Percentiles rank a stretch among this genome's conserved stretches.
phyloP scores from a whole-genome alignment of 768 basidiomycete species.

The Serendipita sp. region DNA sequence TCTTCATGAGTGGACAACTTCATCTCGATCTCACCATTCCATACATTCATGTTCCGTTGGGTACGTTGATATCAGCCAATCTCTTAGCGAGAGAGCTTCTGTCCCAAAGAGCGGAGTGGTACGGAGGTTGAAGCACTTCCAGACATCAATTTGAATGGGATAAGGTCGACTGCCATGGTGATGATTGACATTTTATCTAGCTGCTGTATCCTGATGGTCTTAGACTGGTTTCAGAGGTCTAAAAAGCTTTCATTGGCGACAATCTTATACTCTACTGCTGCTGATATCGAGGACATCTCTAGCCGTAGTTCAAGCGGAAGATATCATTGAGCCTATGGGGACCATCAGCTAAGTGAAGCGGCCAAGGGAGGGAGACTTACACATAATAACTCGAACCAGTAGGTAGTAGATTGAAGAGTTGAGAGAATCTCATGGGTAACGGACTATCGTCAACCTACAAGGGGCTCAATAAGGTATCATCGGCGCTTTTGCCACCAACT shows the following conservation, averaged over 20 bases:
- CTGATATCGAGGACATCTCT: not conserved
- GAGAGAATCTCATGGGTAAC: conserved; percentile 79
- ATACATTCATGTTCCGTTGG: too few relatives aligned
- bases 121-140: too few relatives aligned
- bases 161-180: too few relatives aligned
- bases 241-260: not conserved
- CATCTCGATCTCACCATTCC: too few relatives aligned
- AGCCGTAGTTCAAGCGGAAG: conserved; percentile 76
- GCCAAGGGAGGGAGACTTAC: conserved; percentile 29
- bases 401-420: conserved; percentile 80
- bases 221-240: too few relatives aligned
- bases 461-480: not conserved
- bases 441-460: conserved; percentile 60
- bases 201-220: too few relatives aligned
- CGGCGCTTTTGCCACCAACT: not conserved
- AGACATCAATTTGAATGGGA: too few relatives aligned
- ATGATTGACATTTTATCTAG: too few relatives aligned
- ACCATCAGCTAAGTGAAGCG: conserved; percentile 1
- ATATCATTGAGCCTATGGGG: conserved; percentile 60
- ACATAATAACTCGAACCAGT: conserved; percentile 68
- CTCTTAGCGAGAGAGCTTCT: too few relatives aligned
- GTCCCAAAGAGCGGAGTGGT: too few relatives aligned
- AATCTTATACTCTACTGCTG: not conserved
- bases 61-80: too few relatives aligned
- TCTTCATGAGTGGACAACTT: too few relatives aligned